Base-by-base conservation (phyloP, 2,329 filamentous ascomycete genomes). In the Cercospora sojina region DNA sequence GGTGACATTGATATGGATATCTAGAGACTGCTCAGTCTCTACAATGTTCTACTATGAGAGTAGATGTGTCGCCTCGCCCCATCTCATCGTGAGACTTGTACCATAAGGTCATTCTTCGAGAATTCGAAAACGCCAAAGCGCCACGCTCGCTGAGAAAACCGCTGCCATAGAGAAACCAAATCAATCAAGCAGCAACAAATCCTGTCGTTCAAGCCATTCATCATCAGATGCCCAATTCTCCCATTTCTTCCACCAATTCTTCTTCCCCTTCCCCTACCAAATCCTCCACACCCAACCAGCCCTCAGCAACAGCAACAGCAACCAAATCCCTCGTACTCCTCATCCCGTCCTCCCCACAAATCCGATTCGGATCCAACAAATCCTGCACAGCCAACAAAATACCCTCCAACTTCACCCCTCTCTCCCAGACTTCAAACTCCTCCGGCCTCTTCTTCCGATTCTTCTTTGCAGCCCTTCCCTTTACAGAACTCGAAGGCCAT, bases 381-480 rank as follows among this genome's bases (percentile, higher is more conserved):
- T 74, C 74, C 32, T 77, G 75, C 1, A 83, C 75, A 32, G 72
- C 69, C 64, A 76, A 66, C 66, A 83, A 67, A 0, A 78, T 71
- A 56, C 73, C 69, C 57, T 81, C 77, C 63, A 83, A 66, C 63
- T 77, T 77, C 5, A 67, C 62, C 6, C 77, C 80, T 66, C 79
- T 77, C 59, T 78, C 76, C 47, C 78, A 73, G 23, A 74, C 71
- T 18, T 66, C 66, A 18, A 71, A 67, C 0, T 75, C 69, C 68
- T 4, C 62, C 20, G 38, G 18, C 16, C 35, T 51, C 49, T 41
- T 66, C 67, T 20, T 69, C 25, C 51, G 27, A 58, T 69, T 72
- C 56, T 68, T 70, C 10, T 69, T 18, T 5, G 70, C 69, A 23
- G 68, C 67, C 32, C 67, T 70, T n/a, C 29, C 60, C 7, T 56